These are phyloP conservation scores for Limnomonas spitsbergensis DNA, from an alignment of 139 green algal genomes.

Conservation along the genomic window DNA sequence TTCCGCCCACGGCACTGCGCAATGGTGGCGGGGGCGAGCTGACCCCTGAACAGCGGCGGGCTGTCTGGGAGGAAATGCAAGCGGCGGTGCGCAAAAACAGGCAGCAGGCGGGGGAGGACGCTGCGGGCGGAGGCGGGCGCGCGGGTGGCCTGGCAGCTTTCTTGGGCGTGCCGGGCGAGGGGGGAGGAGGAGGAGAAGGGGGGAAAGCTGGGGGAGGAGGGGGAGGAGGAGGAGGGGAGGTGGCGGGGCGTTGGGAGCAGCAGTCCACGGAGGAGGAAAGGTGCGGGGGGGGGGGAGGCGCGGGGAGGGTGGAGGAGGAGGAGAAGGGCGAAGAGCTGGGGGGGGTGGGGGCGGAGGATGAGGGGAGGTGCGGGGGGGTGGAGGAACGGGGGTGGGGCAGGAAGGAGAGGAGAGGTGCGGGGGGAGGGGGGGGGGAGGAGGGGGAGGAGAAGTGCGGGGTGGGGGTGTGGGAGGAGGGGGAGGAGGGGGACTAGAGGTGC, in stretches of 20 bases:
- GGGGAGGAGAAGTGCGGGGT: too few species aligned
- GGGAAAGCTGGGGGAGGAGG: neutral
- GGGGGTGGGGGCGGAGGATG: too few species aligned
- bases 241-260: neutral
- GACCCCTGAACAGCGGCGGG: slow-evolving; percentile 37
- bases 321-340: too few species aligned
- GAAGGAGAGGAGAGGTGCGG: too few species aligned
- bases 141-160: slow-evolving; percentile 14
- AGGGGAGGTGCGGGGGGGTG: too few species aligned
- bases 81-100: slow-evolving; percentile 34
- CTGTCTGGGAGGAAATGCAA: slow-evolving; percentile 53
- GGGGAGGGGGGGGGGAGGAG: too few species aligned
- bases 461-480: too few species aligned
- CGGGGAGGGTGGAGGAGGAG: too few species aligned
- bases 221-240: neutral
- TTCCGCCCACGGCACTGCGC: neutral
- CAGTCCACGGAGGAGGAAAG: neutral
- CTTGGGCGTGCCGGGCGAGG: slow-evolving; percentile 1
- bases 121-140: neutral
- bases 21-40: neutral
- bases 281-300: too few species aligned
- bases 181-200: neutral
- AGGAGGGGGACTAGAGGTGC: too few species aligned
- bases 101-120: slow-evolving; percentile 22
- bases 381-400: neutral